A percentile compares a stretch with the other conserved stretches of the same genome.
These are phyloP conservation scores for Podila epigama DNA, from an alignment of 192 early-diverging fungal genomes.

Conservation along the genomic window DNA sequence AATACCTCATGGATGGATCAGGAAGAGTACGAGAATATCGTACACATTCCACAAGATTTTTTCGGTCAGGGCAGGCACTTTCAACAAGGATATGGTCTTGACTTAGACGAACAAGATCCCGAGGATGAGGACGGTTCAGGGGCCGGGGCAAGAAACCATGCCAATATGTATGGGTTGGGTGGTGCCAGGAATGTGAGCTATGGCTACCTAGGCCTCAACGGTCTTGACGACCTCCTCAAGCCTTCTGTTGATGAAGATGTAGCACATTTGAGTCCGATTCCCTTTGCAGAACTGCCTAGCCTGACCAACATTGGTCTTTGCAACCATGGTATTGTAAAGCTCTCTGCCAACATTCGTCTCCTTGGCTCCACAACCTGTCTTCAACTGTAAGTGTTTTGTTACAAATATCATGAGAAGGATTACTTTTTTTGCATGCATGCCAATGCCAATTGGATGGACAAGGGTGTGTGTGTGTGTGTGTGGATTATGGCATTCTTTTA, in stretches of 20 bases:
- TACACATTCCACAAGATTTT: slow-evolving; percentile 24
- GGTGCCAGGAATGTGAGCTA: neutral
- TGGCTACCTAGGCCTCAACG: neutral
- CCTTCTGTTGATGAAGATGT: slow-evolving; percentile 15
- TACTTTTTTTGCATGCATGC: neutral
- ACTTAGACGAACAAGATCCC: neutral
- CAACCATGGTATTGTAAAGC: slow-evolving; percentile 57
- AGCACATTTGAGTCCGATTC: slow-evolving; percentile 26
- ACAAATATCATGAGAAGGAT: neutral
- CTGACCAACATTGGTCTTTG: slow-evolving; percentile 66
- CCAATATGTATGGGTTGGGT: too few relatives aligned
- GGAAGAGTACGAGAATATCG: slow-evolving; percentile 6
- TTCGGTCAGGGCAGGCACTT: slow-evolving; percentile 3
- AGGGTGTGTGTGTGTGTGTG: too few relatives aligned
- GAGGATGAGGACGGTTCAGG: neutral
- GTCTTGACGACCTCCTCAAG: neutral
- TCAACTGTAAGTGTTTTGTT: slow-evolving; percentile 67
- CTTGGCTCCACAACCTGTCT: slow-evolving; percentile 65
- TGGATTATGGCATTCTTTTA: too few relatives aligned
- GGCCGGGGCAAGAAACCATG: neutral
- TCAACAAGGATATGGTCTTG: neutral
- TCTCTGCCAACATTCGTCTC: slow-evolving; percentile 78
- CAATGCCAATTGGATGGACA: too few relatives aligned
- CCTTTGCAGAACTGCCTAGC: slow-evolving; percentile 49
- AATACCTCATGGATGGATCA: slow-evolving; percentile 9